These are phyloP conservation scores for Fusarium piperis DNA, from an alignment of 2,329 filamentous ascomycete species.

Conservation along the genomic window DNA sequence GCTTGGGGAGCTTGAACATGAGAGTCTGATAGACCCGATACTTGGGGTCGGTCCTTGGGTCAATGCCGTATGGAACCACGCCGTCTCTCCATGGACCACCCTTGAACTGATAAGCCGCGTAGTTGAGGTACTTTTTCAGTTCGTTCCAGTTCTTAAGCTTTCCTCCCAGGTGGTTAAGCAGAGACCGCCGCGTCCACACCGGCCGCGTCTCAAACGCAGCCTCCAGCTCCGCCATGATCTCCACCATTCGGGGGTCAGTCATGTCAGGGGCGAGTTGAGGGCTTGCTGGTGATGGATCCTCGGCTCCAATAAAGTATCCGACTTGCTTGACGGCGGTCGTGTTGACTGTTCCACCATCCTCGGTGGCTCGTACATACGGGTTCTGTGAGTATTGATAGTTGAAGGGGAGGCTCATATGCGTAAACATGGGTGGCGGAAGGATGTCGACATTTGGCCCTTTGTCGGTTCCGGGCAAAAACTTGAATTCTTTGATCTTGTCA, in stretches of 20 bases:
- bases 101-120: conserved; percentile 91
- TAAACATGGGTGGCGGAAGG: conserved; percentile 82
- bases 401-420: conserved; percentile 78
- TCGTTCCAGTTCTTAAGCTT: conserved; percentile 63
- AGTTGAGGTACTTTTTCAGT: conserved; percentile 80
- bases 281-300: conserved; percentile 69
- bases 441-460: conserved; percentile 71
- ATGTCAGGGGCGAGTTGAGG: conserved; percentile 69
- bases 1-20: conserved; percentile 78
- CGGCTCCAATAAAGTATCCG: conserved; percentile 66
- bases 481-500: conserved; percentile 67
- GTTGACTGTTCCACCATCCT: conserved; percentile 66
- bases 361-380: conserved; percentile 73
- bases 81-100: conserved; percentile 92
- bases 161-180: conserved; percentile 75
- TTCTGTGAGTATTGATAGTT: conserved; percentile 89
- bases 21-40: conserved; percentile 89
- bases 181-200: conserved; percentile 85
- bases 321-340: conserved; percentile 67
- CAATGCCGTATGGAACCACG: conserved; percentile 84
- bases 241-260: conserved; percentile 68
- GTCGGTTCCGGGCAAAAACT: conserved; percentile 71
- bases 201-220: conserved; percentile 77
- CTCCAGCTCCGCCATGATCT: conserved; percentile 71
- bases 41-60: conserved; percentile 80